Base-by-base conservation (phyloP, 1,284 basidiomycete species). In the Cryptococcus maquisensis region DNA sequence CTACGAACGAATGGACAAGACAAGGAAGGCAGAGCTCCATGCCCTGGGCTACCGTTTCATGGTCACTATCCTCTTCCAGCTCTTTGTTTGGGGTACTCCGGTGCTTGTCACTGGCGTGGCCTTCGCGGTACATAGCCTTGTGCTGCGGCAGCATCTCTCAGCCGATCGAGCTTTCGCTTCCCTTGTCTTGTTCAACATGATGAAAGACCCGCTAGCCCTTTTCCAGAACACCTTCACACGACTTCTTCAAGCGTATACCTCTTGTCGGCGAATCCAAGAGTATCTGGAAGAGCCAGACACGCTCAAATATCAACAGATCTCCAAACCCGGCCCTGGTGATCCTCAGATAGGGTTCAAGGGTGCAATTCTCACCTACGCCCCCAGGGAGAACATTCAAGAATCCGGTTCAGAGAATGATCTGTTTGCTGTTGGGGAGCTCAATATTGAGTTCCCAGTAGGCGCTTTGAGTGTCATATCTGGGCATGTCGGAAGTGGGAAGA, bases 401-500 rank as follows among this genome's bases (percentile, higher is more conserved):
- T 42, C n/a, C 32, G 46, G 20, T 40, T 54, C 4, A 48, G 49
- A 15, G 63, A 56, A 55, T 41, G 71, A 60, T 49, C 65, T 45
- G 24, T 82, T 82, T 69, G 60, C 65, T n/a, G 68, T 82, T 4
- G 69, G 73, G 3, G 71, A 79, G 41, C 63, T 81, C 41, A 72
- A 79, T 61, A 61, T 82, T 16, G 61, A 61, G 3, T 80, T 79
- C 67, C 78, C 78, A 3, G 56, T 61, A 0, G 73, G 75, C 21
- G 53, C 69, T 37, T 66, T 79, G 13, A 73, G 69, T 46, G 65
- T 79, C 49, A 61, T 79, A 18, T 66, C 73, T 24, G 78, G 79
- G 1, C 68, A 79, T 3, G 80, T 81, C 23, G 81, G 81, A 3
- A 76, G 70, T 3, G 81, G 81, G 12, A 92, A 92, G 76, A 87